These are phyloP conservation scores for Acanthochlamys bracteata DNA, from an alignment of 106 monocot species.

Conservation along the genomic window DNA sequence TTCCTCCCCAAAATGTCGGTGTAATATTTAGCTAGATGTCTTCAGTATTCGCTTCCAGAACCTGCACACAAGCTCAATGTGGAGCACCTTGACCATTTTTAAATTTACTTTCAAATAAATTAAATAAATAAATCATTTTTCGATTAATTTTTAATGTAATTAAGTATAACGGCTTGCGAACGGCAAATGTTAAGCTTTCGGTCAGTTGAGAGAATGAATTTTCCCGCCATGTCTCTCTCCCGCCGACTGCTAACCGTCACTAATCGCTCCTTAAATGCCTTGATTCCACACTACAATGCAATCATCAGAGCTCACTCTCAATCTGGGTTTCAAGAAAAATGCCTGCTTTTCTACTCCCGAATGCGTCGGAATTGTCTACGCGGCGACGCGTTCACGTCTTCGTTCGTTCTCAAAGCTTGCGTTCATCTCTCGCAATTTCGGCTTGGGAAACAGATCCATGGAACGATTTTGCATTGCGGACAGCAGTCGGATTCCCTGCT, in stretches of 20 bases:
- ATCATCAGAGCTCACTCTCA: conserved; percentile 34
- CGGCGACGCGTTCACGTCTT: conserved; percentile 32
- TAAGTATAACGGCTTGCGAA: too few relatives aligned
- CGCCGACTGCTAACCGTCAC: conserved; percentile 15
- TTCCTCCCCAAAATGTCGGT: too few relatives aligned
- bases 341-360: conserved; percentile 31
- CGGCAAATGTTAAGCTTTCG: too few relatives aligned
- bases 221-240: conserved; percentile 24
- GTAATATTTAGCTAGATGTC: too few relatives aligned
- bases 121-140: too few relatives aligned
- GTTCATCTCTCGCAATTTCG: conserved; percentile 10
- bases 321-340: conserved; percentile 12
- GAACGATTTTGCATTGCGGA: conserved; percentile 37
- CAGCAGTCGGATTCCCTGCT: conserved; percentile 46
- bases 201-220: too few relatives aligned
- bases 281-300: conserved; percentile 31
- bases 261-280: conserved; percentile 25
- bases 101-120: too few relatives aligned
- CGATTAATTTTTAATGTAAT: too few relatives aligned
- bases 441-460: conserved; percentile 48
- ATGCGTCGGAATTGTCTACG: conserved; percentile 26
- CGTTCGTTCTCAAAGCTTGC: conserved; percentile 57
- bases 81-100: too few relatives aligned
- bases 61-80: too few relatives aligned
- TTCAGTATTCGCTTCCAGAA: too few relatives aligned